Evolutionary conservation across 768 basidiomycete species (phyloP).

Genomic region (Auriscalpium vulgare): DNA sequence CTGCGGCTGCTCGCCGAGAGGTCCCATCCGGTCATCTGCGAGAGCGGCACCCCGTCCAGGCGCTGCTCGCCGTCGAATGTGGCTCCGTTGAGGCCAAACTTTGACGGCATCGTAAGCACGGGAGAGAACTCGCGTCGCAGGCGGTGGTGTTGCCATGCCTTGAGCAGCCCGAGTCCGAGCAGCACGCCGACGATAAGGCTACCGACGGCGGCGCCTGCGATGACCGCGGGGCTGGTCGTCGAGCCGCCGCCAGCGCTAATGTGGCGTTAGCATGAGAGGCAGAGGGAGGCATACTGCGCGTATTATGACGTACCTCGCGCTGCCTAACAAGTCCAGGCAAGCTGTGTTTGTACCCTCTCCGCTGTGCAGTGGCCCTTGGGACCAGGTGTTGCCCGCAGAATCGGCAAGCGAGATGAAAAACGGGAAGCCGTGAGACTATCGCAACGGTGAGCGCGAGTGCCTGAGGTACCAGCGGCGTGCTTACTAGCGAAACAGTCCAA

Average conservation of each 20-base stretch:
- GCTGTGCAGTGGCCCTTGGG: constrained; percentile 51
- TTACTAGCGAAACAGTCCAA: constrained; percentile 45
- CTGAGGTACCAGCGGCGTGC: neutral
- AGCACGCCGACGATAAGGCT: constrained; percentile 17
- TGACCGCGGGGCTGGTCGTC: constrained; percentile 4
- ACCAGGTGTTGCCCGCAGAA: constrained; percentile 42
- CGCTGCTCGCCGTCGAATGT: neutral
- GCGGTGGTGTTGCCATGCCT: neutral
- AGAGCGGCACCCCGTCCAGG: neutral
- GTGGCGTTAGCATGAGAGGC: too few species aligned
- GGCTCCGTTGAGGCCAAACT: neutral
- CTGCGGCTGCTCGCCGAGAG: neutral
- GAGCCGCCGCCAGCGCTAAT: neutral
- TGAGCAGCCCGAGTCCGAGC: constrained; percentile 5
- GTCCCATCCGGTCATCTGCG: neutral
- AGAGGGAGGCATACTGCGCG: too few species aligned
- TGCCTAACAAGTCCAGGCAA: constrained; percentile 28
- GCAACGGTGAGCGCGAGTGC: constrained; percentile 11
- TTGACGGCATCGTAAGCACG: neutral
- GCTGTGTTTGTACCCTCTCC: constrained; percentile 33
- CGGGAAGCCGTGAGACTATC: constrained; percentile 41
- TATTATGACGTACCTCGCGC: neutral
- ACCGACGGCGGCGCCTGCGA: constrained; percentile 19
- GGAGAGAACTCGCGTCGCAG: neutral
- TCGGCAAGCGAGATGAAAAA: constrained; percentile 53